Base-by-base conservation (phyloP, 176 grass and related monocot species). In the Avena atlantica region DNA sequence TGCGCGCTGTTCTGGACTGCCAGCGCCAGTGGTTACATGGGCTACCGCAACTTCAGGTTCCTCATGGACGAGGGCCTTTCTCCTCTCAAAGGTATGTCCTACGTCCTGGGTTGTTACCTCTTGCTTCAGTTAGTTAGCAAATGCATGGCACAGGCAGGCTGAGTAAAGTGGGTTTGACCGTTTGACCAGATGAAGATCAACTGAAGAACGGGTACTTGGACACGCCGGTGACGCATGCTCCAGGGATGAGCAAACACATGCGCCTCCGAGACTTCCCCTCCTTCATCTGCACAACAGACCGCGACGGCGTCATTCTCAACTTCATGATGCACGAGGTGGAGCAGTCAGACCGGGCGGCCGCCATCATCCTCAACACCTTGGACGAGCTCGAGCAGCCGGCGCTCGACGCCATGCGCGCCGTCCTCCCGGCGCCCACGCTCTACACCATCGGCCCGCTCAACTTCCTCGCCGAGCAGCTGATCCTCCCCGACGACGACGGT, bases 21-120 rank as follows among this genome's bases (percentile, higher is more conserved):
- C 56, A 89, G 87, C 53, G 80, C 87, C 7, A 87, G 68, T 29
- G 82, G 86, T 3, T 92, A 49, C 87, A 92, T 87, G 87, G 91
- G 87, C 44, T 87, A 55, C 75, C 91, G 87, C 48, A 74, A 92
- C 76, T 87, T 71, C 51, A 68, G 23, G 1, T 27, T 74, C 13
- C n/a, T 74, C 45, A 48, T 50, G 23, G 21, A 74, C 0, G 71
- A 74, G 45, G 71, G 45, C 21, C 2, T 74, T 1, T 50, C 71
- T 49, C 71, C 71, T 27, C 71, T 74, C 71, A 27, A 74, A 74
- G 45, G 71, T 34, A 34, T 34, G 31, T n/a, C n/a, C n/a, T n/a
- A n/a, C n/a, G n/a, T n/a, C n/a, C n/a, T n/a, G n/a, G n/a, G n/a
- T n/a, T n/a, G n/a, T n/a, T n/a, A n/a, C n/a, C n/a, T n/a, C n/a